A percentile compares a stretch with the other conserved stretches of the same genome.
Conservation (phyloP, 2,329 filamentous ascomycete species). For the Xylariaceae sp. region DNA sequence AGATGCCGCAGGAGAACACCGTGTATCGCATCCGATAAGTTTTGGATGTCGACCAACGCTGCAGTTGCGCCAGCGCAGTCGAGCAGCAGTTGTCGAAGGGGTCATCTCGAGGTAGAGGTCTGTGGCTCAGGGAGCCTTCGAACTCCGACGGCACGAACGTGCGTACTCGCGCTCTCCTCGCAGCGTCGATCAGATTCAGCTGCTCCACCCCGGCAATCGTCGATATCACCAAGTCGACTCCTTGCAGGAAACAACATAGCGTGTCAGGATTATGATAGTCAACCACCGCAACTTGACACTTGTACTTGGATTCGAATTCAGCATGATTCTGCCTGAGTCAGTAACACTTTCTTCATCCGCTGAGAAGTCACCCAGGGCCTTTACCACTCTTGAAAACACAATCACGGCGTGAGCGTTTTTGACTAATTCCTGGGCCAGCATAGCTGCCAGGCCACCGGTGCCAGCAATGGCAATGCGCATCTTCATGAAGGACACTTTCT, state of each 20-base stretch:
- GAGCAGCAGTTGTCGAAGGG: slow-evolving; percentile 56
- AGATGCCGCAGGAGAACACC: slow-evolving; percentile 66
- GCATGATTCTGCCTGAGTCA: slow-evolving; percentile 44
- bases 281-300: slow-evolving; percentile 63
- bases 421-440: slow-evolving; percentile 55
- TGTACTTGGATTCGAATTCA: slow-evolving; percentile 46
- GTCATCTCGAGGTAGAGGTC: slow-evolving; percentile 44
- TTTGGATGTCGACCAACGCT: slow-evolving; percentile 44
- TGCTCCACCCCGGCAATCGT: slow-evolving; percentile 64
- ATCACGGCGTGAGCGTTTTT: slow-evolving; percentile 63
- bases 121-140: slow-evolving; percentile 56
- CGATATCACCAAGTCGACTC: slow-evolving; percentile 69
- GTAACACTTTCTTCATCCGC: slow-evolving; percentile 7
- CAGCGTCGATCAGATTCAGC: slow-evolving; percentile 66
- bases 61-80: slow-evolving; percentile 44
- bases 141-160: slow-evolving; percentile 73
- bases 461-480: slow-evolving; percentile 60
- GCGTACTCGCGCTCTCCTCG: slow-evolving; percentile 57
- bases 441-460: slow-evolving; percentile 53
- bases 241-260: slow-evolving; percentile 61
- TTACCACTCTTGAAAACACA: slow-evolving; percentile 61
- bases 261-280: slow-evolving; percentile 56
- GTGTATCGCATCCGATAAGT: slow-evolving; percentile 58
- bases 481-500: slow-evolving; percentile 34
- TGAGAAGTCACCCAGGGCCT: slow-evolving; percentile 16